Evolutionary conservation across 2,329 filamentous ascomycete species (phyloP).

Genomic region (Pestalotiopsis sp.): DNA sequence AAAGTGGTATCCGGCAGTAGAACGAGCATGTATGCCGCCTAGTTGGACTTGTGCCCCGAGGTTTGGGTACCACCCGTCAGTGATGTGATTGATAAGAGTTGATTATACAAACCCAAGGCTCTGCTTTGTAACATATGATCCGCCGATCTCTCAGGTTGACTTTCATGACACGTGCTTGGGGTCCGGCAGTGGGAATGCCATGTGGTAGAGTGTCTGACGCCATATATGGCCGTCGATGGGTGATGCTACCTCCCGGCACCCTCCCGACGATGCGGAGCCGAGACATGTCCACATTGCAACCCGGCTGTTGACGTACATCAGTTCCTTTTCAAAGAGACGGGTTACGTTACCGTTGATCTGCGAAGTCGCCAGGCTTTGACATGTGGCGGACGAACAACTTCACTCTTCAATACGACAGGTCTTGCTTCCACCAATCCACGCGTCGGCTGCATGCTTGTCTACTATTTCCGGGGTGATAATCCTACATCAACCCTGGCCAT

Average conservation of each 20-base stretch:
- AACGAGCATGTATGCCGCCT: background rate
- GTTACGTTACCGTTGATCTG: no score
- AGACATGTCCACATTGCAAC: background rate
- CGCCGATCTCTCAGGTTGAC: background rate
- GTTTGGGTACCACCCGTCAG: background rate
- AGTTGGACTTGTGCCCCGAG: background rate
- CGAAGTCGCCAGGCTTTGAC: no score
- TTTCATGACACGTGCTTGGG: background rate
- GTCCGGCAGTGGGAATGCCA: background rate
- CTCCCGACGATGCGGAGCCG: background rate
- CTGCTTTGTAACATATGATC: background rate
- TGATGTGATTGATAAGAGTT: background rate
- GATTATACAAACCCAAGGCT: background rate
- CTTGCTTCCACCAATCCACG: no score
- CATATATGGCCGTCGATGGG: background rate
- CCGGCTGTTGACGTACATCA: background rate
- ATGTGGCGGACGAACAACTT: no score
- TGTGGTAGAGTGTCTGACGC: background rate
- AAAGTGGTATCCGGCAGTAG: background rate
- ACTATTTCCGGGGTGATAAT: no score
- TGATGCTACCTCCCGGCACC: background rate
- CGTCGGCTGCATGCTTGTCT: no score
- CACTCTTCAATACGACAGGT: no score
- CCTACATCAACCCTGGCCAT: no score
- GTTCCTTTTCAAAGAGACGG: background rate